Evolutionary conservation across 2,329 filamentous ascomycete species (phyloP), one percentile per base, ranked within the genome.

Genomic region (Aspergillus persii): DNA sequence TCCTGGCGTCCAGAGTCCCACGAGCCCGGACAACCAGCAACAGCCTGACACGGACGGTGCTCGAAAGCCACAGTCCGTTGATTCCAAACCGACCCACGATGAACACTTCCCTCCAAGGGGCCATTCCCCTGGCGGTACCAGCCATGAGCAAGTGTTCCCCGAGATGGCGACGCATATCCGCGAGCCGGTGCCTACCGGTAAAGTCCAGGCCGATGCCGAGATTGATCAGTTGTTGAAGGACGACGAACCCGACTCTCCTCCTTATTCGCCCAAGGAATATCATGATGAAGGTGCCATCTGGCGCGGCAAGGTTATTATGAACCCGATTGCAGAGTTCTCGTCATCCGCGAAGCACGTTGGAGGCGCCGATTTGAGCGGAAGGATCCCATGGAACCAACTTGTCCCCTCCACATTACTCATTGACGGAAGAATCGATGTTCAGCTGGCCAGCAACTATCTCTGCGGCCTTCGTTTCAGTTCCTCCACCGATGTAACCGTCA

Each of bases 141-240:
- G 71, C 56, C 72, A 76, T 41, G 75, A 77, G 54, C 74, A 72
- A 67, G 77, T 71, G 59, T 79, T 78, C 73, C 81, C 76, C 56
- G 78, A 72, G 61, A 68, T 75, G 15, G 69, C 76, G 29, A 67
- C 69, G 30, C 72, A 76, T 49, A 71, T 76, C 39, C 73, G 72
- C 41, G 74, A 77, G 53, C 73, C 72, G 51, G 59, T 74, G 18
- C 68, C 82, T 64, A 80, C 83, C 53, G 73, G 76, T 59, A 75
- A 83, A 69, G 75, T 80, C 63, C 67, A 79, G 71, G 86, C 90
- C 12, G 94, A 99, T 73, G 85, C 90, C 2, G 95, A 98, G 61
- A 91, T 99, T 23, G 95, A 99, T 73, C 86, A 92, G 46, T 81
- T 99, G 66, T 84, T 98, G 7, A 86, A 93, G 68, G 92, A 90